A percentile compares a stretch with the other conserved stretches of the same genome.
These are phyloP conservation scores for Globisporangium cederbergense DNA, from an alignment of 352 stramenopile genomes.

Conservation along the genomic window DNA sequence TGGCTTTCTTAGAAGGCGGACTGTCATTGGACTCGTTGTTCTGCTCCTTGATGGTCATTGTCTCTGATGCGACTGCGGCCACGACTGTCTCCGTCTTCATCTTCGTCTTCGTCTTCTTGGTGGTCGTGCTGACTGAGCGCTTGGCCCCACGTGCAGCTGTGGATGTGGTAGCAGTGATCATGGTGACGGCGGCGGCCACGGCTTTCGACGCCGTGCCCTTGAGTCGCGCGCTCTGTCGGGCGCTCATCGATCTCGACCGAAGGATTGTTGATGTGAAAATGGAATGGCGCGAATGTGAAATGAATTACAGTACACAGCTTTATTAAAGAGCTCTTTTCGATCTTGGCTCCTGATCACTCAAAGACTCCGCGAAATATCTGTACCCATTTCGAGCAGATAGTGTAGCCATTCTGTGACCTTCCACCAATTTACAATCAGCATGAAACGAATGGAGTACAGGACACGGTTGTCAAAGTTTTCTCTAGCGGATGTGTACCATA, in stretches of 20 bases:
- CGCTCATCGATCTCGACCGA: constrained; percentile 14
- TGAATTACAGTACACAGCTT: too few species aligned
- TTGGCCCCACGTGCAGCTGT: not conserved
- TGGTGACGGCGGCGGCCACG: constrained; percentile 6
- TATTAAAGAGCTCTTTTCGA: too few species aligned
- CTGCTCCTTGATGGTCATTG: not conserved
- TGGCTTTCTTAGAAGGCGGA: constrained; percentile 6
- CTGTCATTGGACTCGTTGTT: not conserved
- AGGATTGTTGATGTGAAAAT: not conserved
- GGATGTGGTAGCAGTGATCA: too few species aligned
- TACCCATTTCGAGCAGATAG: too few species aligned
- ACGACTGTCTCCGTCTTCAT: not conserved
- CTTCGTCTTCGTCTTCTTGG: not conserved
- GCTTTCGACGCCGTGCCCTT: constrained; percentile 25
- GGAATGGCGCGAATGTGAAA: too few species aligned
- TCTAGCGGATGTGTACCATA: too few species aligned
- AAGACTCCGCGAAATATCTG: too few species aligned
- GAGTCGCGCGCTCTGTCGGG: constrained; percentile 32
- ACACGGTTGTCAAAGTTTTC: too few species aligned
- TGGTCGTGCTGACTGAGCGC: constrained; percentile 13
- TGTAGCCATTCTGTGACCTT: too few species aligned
- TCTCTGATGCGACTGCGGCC: not conserved
- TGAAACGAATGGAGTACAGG: too few species aligned
- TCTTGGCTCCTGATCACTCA: too few species aligned
- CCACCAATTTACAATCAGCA: too few species aligned